Percentiles rank a stretch among this genome's conserved stretches.
phyloP scores from a whole-genome alignment of 495 filamentous ascomycete genomes.

The Annulohypoxylon maeteangense region DNA sequence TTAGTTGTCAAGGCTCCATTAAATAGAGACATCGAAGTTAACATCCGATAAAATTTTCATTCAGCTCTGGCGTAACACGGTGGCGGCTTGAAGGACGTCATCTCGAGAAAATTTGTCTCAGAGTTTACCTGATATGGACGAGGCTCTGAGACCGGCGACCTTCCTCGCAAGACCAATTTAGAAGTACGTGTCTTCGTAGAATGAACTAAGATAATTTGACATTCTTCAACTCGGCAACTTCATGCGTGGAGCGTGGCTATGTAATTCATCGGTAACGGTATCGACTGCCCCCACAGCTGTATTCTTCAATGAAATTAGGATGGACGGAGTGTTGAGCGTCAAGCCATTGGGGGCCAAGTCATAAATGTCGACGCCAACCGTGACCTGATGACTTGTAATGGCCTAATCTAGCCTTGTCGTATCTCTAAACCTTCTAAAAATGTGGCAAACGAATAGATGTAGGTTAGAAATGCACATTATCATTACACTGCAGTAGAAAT shows the following conservation, averaged over 20 bases:
- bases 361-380: background rate
- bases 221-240: background rate
- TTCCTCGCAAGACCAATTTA: background rate
- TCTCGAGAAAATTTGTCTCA: background rate
- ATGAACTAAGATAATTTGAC: background rate
- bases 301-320: background rate
- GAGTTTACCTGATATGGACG: background rate
- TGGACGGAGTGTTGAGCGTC: background rate
- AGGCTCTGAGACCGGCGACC: background rate
- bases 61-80: background rate
- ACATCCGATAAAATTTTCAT: background rate
- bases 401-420: background rate
- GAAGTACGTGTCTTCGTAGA: background rate
- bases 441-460: background rate
- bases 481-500: background rate
- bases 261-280: background rate
- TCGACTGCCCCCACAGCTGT: background rate
- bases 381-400: background rate
- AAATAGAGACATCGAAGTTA: background rate
- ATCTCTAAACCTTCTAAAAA: background rate
- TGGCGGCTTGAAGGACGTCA: background rate
- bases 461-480: slow-evolving; percentile 19
- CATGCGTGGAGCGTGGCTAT: background rate
- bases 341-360: background rate
- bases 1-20: background rate